These are phyloP conservation scores for Acrocalymma vagum DNA, from an alignment of 2,329 filamentous ascomycete species.

Conservation along the genomic window DNA sequence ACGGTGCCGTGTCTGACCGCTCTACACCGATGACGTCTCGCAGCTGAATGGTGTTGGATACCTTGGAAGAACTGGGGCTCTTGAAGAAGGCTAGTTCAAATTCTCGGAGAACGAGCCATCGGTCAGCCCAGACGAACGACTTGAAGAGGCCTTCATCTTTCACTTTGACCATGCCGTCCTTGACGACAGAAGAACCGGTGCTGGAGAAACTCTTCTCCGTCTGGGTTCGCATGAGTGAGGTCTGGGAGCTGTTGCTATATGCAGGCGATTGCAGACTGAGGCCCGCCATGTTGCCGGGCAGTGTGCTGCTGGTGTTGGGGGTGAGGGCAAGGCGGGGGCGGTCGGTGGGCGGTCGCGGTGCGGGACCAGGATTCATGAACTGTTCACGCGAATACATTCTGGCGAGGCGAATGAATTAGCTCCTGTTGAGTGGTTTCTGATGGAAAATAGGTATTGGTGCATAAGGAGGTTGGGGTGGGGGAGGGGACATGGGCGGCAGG, in stretches of 20 bases:
- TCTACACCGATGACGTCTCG: conserved; percentile 90
- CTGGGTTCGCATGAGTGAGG: conserved; percentile 51
- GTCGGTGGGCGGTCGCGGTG: conserved; percentile 86
- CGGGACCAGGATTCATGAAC: conserved; percentile 97
- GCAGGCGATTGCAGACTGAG: conserved; percentile 74
- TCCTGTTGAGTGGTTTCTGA: conserved; percentile 1
- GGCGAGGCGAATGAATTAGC: conserved; percentile 22
- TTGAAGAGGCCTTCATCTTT: conserved; percentile 92
- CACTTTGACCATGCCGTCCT: conserved; percentile 79
- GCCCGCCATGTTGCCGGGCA: conserved; percentile 80
- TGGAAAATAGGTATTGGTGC: conserved; percentile 3
- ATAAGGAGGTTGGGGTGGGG: conserved; percentile 4
- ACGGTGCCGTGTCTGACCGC: conserved; percentile 88
- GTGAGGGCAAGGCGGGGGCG: conserved; percentile 83
- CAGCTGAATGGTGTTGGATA: conserved; percentile 84
- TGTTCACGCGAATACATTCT: conserved; percentile 70
- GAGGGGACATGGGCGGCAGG: conserved; percentile 6
- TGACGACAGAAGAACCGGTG: conserved; percentile 52
- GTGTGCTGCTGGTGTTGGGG: conserved; percentile 71
- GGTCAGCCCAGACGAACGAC: conserved; percentile 85
- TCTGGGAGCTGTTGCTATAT: conserved; percentile 44
- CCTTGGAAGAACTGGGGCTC: conserved; percentile 80
- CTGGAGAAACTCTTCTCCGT: conserved; percentile 49
- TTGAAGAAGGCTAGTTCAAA: conserved; percentile 96
- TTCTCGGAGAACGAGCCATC: conserved; percentile 90